Evolutionary conservation across 257 asterid genomes (phyloP).

Genomic region (Buddleja alternifolia): DNA sequence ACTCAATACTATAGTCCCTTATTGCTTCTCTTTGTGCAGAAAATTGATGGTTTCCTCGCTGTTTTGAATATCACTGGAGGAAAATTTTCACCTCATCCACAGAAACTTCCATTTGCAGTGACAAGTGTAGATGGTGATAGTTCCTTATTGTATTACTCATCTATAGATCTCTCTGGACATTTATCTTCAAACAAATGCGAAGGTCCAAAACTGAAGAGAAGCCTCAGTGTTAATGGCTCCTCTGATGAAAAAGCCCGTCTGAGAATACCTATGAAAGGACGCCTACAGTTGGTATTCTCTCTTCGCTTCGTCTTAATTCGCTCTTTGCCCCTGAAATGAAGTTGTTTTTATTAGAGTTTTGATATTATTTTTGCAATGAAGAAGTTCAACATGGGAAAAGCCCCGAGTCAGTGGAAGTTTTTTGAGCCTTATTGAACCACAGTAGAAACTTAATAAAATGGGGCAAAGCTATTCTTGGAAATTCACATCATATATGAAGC

Average conservation of each 20-base stretch:
- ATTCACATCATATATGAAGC: conserved; percentile 1
- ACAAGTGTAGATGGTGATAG: conserved; percentile 87
- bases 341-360: conserved; percentile 12
- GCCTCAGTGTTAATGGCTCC: conserved; percentile 67
- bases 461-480: background rate
- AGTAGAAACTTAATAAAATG: background rate
- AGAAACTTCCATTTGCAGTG: conserved; percentile 87
- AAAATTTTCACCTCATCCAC: conserved; percentile 79
- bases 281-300: conserved; percentile 76
- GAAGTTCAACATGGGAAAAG: background rate
- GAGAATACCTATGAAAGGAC: conserved; percentile 87
- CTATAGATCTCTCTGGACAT: conserved; percentile 66
- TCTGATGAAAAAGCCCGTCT: conserved; percentile 58
- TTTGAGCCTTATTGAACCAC: background rate
- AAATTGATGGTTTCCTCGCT: conserved; percentile 90
- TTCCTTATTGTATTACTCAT: conserved; percentile 78
- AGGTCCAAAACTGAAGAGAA: conserved; percentile 66
- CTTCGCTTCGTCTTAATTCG: conserved; percentile 20
- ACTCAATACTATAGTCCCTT: background rate
- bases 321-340: background rate
- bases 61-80: conserved; percentile 87
- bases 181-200: conserved; percentile 44
- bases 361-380: conserved; percentile 7
- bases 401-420: background rate
- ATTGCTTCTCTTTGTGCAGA: conserved; percentile 51